Evolutionary conservation across 768 basidiomycete species (phyloP).

Genomic region (Termitomyces bulborhizus): DNA sequence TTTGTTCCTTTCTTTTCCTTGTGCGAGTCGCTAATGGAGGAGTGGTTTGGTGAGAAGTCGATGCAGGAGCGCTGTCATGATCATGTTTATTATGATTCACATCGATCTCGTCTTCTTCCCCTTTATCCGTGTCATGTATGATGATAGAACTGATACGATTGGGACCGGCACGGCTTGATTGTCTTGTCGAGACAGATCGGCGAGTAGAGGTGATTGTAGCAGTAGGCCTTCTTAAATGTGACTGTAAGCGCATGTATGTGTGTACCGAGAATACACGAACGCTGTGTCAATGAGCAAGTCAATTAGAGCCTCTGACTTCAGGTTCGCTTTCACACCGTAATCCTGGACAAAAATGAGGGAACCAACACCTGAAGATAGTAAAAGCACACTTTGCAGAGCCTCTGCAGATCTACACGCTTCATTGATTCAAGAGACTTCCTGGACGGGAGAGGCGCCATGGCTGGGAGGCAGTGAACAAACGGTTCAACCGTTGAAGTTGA

Average conservation of each 20-base stretch:
- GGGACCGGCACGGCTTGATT: slow-evolving; percentile 30
- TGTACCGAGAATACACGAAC: slow-evolving; percentile 22
- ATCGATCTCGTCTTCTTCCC: slow-evolving; percentile 26
- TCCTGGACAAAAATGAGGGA: slow-evolving; percentile 40
- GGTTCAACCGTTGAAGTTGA: slow-evolving; percentile 7
- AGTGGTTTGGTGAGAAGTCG: slow-evolving; percentile 20
- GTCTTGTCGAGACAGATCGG: slow-evolving; percentile 28
- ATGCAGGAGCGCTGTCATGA: slow-evolving; percentile 8
- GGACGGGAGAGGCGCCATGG: slow-evolving; percentile 36
- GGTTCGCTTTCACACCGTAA: slow-evolving; percentile 75
- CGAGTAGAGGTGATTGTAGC: slow-evolving; percentile 21
- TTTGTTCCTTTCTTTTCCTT: slow-evolving; percentile 71
- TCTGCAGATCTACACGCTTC: slow-evolving; percentile 45
- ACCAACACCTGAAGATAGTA: neutral
- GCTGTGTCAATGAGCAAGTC: slow-evolving; percentile 61
- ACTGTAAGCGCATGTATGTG: neutral
- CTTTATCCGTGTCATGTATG: slow-evolving; percentile 45
- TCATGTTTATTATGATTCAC: slow-evolving; percentile 15
- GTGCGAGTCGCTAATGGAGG: slow-evolving; percentile 33
- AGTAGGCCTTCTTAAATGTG: slow-evolving; percentile 6
- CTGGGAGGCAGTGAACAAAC: slow-evolving; percentile 8
- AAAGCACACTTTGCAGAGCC: slow-evolving; percentile 61
- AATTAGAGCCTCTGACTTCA: slow-evolving; percentile 76
- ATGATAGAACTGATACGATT: slow-evolving; percentile 40
- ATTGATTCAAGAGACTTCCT: slow-evolving; percentile 37